These are phyloP conservation scores for Exophiala calicioides DNA, from an alignment of 2,329 filamentous ascomycete genomes.

Conservation along the genomic window DNA sequence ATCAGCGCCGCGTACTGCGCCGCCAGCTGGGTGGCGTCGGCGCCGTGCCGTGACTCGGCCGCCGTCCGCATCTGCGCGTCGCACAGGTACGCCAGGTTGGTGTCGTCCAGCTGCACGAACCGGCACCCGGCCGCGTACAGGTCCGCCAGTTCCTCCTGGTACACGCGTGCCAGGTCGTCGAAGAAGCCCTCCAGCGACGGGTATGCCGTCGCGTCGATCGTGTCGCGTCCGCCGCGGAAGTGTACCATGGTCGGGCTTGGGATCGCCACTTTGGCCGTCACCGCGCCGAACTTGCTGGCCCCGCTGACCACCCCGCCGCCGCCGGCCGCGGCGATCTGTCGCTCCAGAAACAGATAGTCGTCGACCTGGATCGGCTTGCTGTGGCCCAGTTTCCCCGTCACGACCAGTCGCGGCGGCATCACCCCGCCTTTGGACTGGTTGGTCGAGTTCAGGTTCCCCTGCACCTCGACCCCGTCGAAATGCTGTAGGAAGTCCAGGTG, in stretches of 20 bases:
- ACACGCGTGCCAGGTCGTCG: constrained; percentile 56
- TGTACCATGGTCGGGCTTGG: constrained; percentile 62
- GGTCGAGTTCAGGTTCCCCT: constrained; percentile 43
- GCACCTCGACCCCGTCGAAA: constrained; percentile 55
- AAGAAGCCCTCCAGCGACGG: constrained; percentile 58
- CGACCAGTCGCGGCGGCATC: constrained; percentile 56
- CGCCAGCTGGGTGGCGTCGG: constrained; percentile 50
- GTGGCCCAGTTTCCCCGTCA: constrained; percentile 57
- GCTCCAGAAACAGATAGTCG: constrained; percentile 57
- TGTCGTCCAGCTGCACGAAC: constrained; percentile 61
- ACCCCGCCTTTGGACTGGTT: constrained; percentile 35
- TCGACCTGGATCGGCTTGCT: constrained; percentile 57
- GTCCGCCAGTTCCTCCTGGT: constrained; percentile 56
- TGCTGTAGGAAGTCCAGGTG: constrained; percentile 61
- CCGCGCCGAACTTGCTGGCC: constrained; percentile 16
- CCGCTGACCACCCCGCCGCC: constrained; percentile 23
- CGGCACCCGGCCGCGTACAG: constrained; percentile 58
- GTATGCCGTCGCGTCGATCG: constrained; percentile 56
- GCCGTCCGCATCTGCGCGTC: constrained; percentile 57
- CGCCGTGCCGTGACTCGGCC: constrained; percentile 53
- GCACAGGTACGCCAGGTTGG: constrained; percentile 62
- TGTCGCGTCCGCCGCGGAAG: constrained; percentile 57
- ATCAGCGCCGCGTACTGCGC: constrained; percentile 57
- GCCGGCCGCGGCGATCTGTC: constrained; percentile 41
- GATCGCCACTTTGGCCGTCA: constrained; percentile 55